Evolutionary conservation across 2,329 filamentous ascomycete species (phyloP), one percentile per base, ranked within the genome.

Genomic region (Saccharata proteae): DNA sequence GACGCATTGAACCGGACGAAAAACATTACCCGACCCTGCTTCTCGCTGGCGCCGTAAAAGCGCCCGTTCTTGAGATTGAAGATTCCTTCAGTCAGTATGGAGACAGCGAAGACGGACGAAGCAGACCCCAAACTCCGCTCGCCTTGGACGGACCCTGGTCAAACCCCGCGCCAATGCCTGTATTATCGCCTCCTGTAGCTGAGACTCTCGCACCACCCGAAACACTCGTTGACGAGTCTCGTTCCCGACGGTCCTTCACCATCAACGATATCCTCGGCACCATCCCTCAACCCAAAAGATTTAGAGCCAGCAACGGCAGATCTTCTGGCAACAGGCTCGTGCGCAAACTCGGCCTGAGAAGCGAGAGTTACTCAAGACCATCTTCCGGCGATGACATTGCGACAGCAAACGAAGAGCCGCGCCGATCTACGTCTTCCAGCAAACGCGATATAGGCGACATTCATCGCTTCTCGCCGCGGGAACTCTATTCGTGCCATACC

Each of bases 191-290:
- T n/a, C n/a, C n/a, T n/a, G n/a, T n/a, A n/a, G n/a, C n/a, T n/a
- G 33, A 35, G 27, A 24, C 28, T 27, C 33, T 31, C 29, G 32
- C 32, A 35, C 25, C 16, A 18, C 23, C 32, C 27, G 32, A 35
- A 35, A 35, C 32, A 29, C 27, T 41, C 27, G 42, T 46, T 30
- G 43, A 51, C 37, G 40, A 45, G 26, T 40, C 47, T 34, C 48
- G 47, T 37, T 49, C 58, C 13, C 52, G 58, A 35, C 59, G 62
- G 31, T 67, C 65, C 35, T 68, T 69, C 52, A 68, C 66, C 16
- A 57, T 68, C 35, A 52, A 54, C 32, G 61, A 67, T 40, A 49
- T 60, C 26, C 51, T 58, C 34, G 54, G 50, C 30, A 48, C 47
- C 31, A 53, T 45, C 30, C 52, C 47, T 35, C 51, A 44, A 39